Conservation (phyloP, 768 basidiomycete species). For the Macrolepiota albuminosa region DNA sequence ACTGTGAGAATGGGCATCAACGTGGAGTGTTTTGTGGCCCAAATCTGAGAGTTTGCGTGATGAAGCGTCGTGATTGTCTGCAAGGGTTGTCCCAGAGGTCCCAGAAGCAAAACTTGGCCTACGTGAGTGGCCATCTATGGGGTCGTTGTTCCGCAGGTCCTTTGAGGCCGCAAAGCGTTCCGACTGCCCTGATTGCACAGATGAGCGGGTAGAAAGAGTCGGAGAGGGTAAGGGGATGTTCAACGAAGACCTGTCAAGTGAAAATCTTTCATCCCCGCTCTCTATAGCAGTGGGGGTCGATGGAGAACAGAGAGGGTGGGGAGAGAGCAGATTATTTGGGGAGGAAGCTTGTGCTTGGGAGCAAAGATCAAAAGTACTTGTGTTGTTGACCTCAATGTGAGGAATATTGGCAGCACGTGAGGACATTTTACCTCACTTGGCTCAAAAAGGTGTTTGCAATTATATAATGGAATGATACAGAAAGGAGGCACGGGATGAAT, state of each 20-base stretch:
- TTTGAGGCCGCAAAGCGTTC: too few relatives aligned
- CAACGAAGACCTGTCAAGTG: not conserved
- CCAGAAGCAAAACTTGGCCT: too few relatives aligned
- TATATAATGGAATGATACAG: too few relatives aligned
- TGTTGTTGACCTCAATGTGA: not conserved
- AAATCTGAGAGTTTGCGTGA: conserved; percentile 16
- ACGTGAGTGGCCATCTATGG: too few relatives aligned
- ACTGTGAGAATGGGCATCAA: conserved; percentile 20
- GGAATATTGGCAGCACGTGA: not conserved
- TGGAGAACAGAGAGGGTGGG: conserved; percentile 21
- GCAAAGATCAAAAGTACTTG: not conserved
- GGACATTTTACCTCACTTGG: too few relatives aligned
- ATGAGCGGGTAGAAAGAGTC: too few relatives aligned
- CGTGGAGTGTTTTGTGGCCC: conserved; percentile 32
- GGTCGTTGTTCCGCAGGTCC: too few relatives aligned
- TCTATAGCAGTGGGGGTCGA: conserved; percentile 26
- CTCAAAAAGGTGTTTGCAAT: too few relatives aligned
- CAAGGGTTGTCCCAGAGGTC: conserved; percentile 39
- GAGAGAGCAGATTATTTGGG: conserved; percentile 19
- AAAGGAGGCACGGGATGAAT: too few relatives aligned
- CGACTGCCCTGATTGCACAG: too few relatives aligned
- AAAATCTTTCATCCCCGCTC: conserved; percentile 37
- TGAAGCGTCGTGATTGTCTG: conserved; percentile 22
- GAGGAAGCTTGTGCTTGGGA: not conserved
- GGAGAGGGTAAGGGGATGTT: conserved; percentile 52